Percentiles rank a stretch among this genome's conserved stretches.
phyloP scores from a whole-genome alignment of 305 asterid genomes.

The Solanum aculeatissimum region DNA sequence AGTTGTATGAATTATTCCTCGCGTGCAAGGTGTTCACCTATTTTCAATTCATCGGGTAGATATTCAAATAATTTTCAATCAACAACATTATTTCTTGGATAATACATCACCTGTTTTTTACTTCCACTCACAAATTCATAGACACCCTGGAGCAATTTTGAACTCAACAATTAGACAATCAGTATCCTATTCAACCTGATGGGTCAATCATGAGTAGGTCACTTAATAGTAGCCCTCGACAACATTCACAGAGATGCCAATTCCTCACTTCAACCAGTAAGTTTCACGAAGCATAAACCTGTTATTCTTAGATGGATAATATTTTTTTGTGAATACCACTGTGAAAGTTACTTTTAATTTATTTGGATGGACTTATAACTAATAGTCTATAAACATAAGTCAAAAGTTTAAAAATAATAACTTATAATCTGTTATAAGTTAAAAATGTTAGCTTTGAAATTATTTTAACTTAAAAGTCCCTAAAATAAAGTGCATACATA shows the following conservation, averaged over 20 bases:
- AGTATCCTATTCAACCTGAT: neutral
- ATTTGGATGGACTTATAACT: too few relatives aligned
- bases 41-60: neutral
- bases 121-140: neutral
- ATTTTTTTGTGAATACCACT: too few relatives aligned
- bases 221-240: neutral
- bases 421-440: too few relatives aligned
- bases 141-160: neutral
- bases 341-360: too few relatives aligned
- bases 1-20: too few relatives aligned
- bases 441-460: too few relatives aligned
- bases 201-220: neutral
- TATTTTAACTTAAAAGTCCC: too few relatives aligned
- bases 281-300: too few relatives aligned
- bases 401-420: too few relatives aligned
- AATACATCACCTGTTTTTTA: neutral
- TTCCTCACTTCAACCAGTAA: neutral
- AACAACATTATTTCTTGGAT: neutral
- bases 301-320: too few relatives aligned
- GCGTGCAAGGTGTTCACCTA: neutral
- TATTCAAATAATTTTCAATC: neutral
- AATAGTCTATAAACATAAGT: too few relatives aligned
- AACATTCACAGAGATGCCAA: neutral
- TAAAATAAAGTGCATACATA: too few relatives aligned
- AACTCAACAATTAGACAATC: neutral